Percentiles rank a stretch among this genome's conserved stretches.
These are phyloP conservation scores for Rhizopus sp. DNA, from an alignment of 371 early-diverging fungal species.

Conservation along the genomic window DNA sequence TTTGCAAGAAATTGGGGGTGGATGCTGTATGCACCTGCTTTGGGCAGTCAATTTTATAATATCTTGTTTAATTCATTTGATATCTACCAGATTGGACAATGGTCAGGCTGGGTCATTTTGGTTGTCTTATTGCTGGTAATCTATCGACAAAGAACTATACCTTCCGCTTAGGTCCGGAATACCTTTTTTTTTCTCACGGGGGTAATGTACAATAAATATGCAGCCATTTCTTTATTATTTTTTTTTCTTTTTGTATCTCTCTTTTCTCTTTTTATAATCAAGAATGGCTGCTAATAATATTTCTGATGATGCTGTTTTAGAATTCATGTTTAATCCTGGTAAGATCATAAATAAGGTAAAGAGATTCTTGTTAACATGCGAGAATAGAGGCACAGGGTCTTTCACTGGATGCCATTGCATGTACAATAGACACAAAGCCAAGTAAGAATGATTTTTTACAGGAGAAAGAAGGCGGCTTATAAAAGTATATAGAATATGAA, in stretches of 20 bases:
- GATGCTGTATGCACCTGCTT: slow-evolving; percentile 32
- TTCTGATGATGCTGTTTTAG: slow-evolving; percentile 49
- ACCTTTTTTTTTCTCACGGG: slow-evolving; percentile 21
- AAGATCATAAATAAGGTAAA: not conserved
- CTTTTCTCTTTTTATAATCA: not conserved
- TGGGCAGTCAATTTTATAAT: slow-evolving; percentile 33
- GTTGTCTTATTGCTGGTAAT: not conserved
- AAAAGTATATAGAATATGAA: slow-evolving; percentile 19
- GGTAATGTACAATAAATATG: slow-evolving; percentile 1
- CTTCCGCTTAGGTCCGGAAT: slow-evolving; percentile 23
- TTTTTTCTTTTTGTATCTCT: slow-evolving; percentile 2
- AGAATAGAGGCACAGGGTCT: slow-evolving; percentile 41
- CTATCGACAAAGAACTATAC: not conserved
- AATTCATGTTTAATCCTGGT: slow-evolving; percentile 53
- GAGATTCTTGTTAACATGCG: not conserved
- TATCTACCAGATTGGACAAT: no score
- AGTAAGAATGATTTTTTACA: slow-evolving; percentile 18
- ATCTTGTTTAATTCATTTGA: slow-evolving; percentile 7
- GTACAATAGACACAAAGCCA: slow-evolving; percentile 27
- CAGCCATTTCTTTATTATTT: slow-evolving; percentile 6
- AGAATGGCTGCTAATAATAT: slow-evolving; percentile 11
- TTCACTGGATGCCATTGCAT: slow-evolving; percentile 32
- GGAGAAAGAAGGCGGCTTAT: not conserved
- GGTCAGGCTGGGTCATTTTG: no score
- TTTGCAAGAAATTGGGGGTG: slow-evolving; percentile 38